Evolutionary conservation across 306 rosid genomes (phyloP).

Genomic region (Myrica gale): DNA sequence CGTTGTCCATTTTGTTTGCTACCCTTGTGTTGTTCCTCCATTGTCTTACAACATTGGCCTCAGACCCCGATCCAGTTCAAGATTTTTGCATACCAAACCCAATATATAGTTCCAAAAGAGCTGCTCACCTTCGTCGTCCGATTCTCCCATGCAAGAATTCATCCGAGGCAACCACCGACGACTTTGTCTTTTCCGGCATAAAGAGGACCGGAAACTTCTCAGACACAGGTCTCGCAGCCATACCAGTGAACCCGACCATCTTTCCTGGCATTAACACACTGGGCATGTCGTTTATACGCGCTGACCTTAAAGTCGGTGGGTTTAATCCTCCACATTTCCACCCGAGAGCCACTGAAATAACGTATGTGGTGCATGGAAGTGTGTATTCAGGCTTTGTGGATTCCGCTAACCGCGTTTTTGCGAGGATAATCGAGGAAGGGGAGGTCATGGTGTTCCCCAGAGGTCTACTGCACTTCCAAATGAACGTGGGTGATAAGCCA

Average conservation of each 20-base stretch:
- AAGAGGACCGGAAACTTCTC: slow-evolving; percentile 60
- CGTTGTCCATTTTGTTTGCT: slow-evolving; percentile 27
- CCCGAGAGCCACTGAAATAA: slow-evolving; percentile 83
- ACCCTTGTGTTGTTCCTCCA: slow-evolving; percentile 29
- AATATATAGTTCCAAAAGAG: slow-evolving; percentile 34
- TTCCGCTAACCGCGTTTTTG: slow-evolving; percentile 65
- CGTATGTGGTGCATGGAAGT: slow-evolving; percentile 61
- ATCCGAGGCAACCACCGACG: slow-evolving; percentile 56
- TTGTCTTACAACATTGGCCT: slow-evolving; percentile 39
- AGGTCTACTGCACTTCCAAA: slow-evolving; percentile 76
- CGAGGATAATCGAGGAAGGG: slow-evolving; percentile 57
- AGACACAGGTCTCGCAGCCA: slow-evolving; percentile 52
- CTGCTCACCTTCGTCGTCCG: slow-evolving; percentile 22
- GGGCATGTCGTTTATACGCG: slow-evolving; percentile 75
- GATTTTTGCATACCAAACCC: slow-evolving; percentile 84
- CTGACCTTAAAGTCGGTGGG: slow-evolving; percentile 70
- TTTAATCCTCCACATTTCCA: slow-evolving; percentile 89
- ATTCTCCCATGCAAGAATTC: slow-evolving; percentile 76
- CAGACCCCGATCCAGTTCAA: slow-evolving; percentile 94
- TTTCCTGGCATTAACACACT: slow-evolving; percentile 86
- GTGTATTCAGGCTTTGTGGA: slow-evolving; percentile 87
- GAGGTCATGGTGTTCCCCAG: slow-evolving; percentile 90
- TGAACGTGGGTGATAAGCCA: slow-evolving; percentile 74
- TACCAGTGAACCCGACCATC: slow-evolving; percentile 48
- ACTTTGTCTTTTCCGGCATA: slow-evolving; percentile 64